Base-by-base conservation (phyloP, 768 basidiomycete genomes). In the Collybiopsis confluens region DNA sequence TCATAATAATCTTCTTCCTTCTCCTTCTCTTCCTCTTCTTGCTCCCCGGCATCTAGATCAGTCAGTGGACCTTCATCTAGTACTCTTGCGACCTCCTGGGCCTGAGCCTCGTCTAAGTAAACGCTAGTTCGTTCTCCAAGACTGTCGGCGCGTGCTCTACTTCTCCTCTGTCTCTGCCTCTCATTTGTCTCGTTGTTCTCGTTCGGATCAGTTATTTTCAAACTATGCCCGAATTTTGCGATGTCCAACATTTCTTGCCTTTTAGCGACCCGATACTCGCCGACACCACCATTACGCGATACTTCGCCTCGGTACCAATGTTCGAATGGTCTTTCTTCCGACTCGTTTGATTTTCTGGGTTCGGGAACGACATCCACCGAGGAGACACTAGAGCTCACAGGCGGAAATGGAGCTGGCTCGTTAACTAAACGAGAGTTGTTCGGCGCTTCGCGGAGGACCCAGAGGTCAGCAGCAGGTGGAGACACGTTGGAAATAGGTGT, bases 281-380 rank as follows among this genome's bases (percentile, higher is more conserved):
- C 90, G 10, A 92, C 89, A n/a, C 90, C 90, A 23, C 90, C 90
- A 62, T 93, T 93, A 45, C 90, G 78, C 11, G 90, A 85, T 4
- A 90, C 80, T 59, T 93, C 90, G 1, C 90, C 90, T 45, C 90
- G 84, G 64, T 93, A 93, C 90, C 90, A 92, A 62, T 93, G 90
- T 61, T 92, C 89, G 56, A 86, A 92, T 0, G 90, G 90, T 13
- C 80, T 79, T 63, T 92, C 90, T 56, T 90, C 89, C 4, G 88
- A 90, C 21, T 92, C 89, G 23, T 70, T 77, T 4, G 88, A 89
- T 11, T 76, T 70, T 41, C 89, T 78, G 4, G 76, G 65, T n/a
- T 73, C 74, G 21, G 74, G 71, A 8, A 65, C 56, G 40, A 61
- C 58, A 28, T 60, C 62, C 38, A 72, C 66, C 9, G 82, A 79